phyloP scores from a whole-genome alignment of 768 basidiomycete species.

The Cyclocybe aegerita region DNA sequence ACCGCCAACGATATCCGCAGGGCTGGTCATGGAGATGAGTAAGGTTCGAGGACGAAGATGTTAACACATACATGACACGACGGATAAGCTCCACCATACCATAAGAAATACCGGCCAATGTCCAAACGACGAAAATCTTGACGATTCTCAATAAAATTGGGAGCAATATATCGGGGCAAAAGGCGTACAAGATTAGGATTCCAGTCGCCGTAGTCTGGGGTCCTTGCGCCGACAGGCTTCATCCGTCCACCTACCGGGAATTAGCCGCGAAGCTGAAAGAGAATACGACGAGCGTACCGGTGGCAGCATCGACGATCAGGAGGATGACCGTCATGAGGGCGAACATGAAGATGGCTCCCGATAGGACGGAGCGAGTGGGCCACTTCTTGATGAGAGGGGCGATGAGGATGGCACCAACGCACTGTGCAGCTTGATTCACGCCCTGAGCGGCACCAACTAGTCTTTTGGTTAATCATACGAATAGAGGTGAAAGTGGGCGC shows the following conservation, averaged over 20 bases:
- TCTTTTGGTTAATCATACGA: not conserved
- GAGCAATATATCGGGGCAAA: not conserved
- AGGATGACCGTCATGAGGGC: slow-evolving; percentile 29
- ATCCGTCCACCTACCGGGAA: slow-evolving; percentile 23
- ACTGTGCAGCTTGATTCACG: slow-evolving; percentile 32
- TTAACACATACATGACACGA: slow-evolving; percentile 27
- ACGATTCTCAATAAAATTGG: not conserved
- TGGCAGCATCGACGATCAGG: slow-evolving; percentile 29
- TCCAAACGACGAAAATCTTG: slow-evolving; percentile 33
- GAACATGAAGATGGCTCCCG: slow-evolving; percentile 24
- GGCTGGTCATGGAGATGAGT: slow-evolving; percentile 13
- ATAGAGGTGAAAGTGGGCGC: not conserved
- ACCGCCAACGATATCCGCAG: slow-evolving; percentile 33
- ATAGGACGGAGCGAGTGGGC: slow-evolving; percentile 29
- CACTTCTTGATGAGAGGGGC: slow-evolving; percentile 29
- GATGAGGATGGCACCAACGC: slow-evolving; percentile 33
- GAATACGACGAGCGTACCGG: slow-evolving; percentile 13
- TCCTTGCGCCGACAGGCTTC: slow-evolving; percentile 18
- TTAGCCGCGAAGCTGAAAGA: not conserved
- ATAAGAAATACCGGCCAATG: slow-evolving; percentile 28
- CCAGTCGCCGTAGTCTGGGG: slow-evolving; percentile 25
- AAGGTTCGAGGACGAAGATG: not conserved
- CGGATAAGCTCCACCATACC: slow-evolving; percentile 37
- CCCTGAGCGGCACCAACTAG: slow-evolving; percentile 30
- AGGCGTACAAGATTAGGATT: slow-evolving; percentile 24